Base-by-base conservation (phyloP, 2,329 filamentous ascomycete species). In the Escovopsis sp. region DNA sequence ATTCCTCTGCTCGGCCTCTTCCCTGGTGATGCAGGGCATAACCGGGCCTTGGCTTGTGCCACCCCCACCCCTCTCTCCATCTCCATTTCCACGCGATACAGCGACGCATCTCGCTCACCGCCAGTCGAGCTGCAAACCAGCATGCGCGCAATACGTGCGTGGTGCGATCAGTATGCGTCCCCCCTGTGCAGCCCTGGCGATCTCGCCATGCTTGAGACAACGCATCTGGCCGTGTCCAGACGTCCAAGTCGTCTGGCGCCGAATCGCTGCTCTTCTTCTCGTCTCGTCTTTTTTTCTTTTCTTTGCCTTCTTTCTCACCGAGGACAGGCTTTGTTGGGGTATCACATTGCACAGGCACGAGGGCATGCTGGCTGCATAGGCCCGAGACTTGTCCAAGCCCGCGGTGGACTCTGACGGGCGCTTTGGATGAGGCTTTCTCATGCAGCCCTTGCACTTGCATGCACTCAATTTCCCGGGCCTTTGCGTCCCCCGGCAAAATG, bases 61-160 rank as follows among this genome's bases (percentile, higher is more conserved):
- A 45, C 43, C 43, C 43, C 20, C 20, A 5, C 5, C 20, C n/a
- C n/a, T n/a, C n/a, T n/a, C n/a, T n/a, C n/a, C 40, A 40, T 38
- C 35, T 35, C 25, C 27, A 30, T 39, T 30, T 43, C 41, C 31
- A 40, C 38, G 39, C 38, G 38, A 27, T 37, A 41, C 43, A 41
- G 31, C 41, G 37, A 39, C 20, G 20, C 30, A 37, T 45, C 43
- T 37, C 35, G 43, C 43, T 45, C 43, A 45, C 43, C 43, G 43
- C 43, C 43, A 41, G 39, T 39, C 37, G 27, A 37, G 27, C 16
- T 35, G 42, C 39, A 35, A 35, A 38, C 32, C 42, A 14, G 34
- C 15, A 39, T 37, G 40, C 40, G 43, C 43, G 43, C 40, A 41
- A 45, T 41, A 39, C 34, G 15, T 45, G 35, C 40, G 41, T 42